Evolutionary conservation across 2,329 filamentous ascomycete species (phyloP), one percentile per base, ranked within the genome.

Genomic region (Phaeoacremonium minimum): DNA sequence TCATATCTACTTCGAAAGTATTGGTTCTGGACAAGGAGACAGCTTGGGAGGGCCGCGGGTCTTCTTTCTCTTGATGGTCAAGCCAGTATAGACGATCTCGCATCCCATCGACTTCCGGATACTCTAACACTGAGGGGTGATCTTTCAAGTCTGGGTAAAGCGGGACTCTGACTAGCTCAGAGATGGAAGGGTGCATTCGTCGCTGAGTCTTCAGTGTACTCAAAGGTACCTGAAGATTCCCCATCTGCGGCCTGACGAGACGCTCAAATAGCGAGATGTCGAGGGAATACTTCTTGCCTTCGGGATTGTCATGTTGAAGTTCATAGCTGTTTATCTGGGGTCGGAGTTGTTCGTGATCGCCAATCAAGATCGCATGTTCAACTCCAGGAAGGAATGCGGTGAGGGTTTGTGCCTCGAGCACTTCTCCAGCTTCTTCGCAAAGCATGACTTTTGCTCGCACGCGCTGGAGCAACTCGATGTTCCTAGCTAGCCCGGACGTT

Each of bases 341-440:
- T 1, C 78, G 70, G 2, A 84, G 63, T 46, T 84, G 79, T 15
- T 68, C 58, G 40, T 83, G 78, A 46, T 84, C 80, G 0, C 80
- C 79, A 28, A 84, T 83, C 12, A 78, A 64, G 14, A 85, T 75
- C 6, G 67, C 58, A 40, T 86, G 80, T 50, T 85, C 69, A 0
- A 83, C 52, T 0, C 69, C 68, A 0, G 79, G 78, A 0, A 82
- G 58, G 4, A 85, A 52, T 0, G 80, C 69, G 0, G 76, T 75
- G 2, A 85, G 51, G 4, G 75, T 60, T 40, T 85, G 80, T 0
- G 75, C 65, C 50, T 87, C 83, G 19, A 85, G 61, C 0, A 86
- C 75, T 43, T 87, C 81, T 0, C 73, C 82, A 2, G 82, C 82
- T 48, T 87, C 82, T 50, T 87, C 82, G 20, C 76, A 83, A 1